phyloP scores from a whole-genome alignment of 768 basidiomycete species.

The Amanita rimosa region DNA sequence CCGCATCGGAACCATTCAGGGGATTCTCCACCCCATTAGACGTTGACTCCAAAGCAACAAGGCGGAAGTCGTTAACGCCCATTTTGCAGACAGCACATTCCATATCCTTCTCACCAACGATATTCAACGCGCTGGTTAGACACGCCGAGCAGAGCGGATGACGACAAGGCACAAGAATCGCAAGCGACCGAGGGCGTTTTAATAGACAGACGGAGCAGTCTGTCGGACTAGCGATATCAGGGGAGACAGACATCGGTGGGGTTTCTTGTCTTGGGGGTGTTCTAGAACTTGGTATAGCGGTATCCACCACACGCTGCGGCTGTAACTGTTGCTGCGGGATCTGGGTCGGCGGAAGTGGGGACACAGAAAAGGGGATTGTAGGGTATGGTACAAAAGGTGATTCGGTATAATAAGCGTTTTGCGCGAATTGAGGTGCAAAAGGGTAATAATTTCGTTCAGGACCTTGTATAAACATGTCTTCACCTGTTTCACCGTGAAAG shows the following conservation, averaged over 20 bases:
- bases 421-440: background rate
- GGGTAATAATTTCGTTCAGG: conserved; percentile 10
- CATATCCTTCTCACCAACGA: conserved; percentile 85
- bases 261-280: conserved; percentile 1
- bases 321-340: background rate
- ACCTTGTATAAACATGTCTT: conserved; percentile 7
- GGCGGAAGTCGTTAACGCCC: conserved; percentile 58
- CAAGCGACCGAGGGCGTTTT: conserved; percentile 31
- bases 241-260: background rate
- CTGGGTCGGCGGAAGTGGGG: conserved; percentile 1
- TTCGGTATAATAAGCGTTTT: conserved; percentile 4
- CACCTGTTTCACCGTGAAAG: conserved; percentile 1
- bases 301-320: background rate
- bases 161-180: conserved; percentile 60
- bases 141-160: conserved; percentile 75
- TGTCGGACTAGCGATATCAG: conserved; percentile 11
- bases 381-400: conserved; percentile 4
- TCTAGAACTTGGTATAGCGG: background rate
- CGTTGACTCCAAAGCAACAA: conserved; percentile 18
- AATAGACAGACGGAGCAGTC: conserved; percentile 59
- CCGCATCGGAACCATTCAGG: background rate
- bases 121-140: conserved; percentile 78
- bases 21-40: background rate
- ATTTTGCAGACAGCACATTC: conserved; percentile 70
- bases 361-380: conserved; percentile 1